phyloP scores from a whole-genome alignment of 306 rosid genomes.

The Hippophae tibetana region DNA sequence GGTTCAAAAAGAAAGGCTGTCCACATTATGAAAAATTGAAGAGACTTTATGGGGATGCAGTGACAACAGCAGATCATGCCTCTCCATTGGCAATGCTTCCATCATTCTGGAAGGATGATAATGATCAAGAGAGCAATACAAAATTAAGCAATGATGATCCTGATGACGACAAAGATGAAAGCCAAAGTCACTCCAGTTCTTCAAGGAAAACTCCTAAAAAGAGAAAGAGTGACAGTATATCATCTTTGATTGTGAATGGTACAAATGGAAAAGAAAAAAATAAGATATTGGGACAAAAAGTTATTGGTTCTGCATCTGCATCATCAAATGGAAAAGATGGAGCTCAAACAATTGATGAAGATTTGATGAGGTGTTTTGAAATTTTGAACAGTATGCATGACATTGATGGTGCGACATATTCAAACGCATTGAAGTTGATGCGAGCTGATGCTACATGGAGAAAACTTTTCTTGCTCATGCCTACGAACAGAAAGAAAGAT shows the following conservation, averaged over 20 bases:
- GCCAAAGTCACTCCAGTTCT: not conserved
- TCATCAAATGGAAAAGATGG: not conserved
- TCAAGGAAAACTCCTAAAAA: not conserved
- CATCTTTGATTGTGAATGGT: not conserved
- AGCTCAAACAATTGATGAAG: not conserved
- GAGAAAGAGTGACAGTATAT: too few species aligned
- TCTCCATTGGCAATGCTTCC: too few species aligned
- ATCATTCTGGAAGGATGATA: too few species aligned
- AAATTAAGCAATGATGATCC: too few species aligned
- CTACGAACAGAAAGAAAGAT: not conserved
- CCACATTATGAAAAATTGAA: too few species aligned
- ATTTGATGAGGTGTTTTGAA: not conserved
- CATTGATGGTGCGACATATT: not conserved
- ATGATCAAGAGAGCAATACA: too few species aligned
- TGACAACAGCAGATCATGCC: too few species aligned
- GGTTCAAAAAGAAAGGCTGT: too few species aligned
- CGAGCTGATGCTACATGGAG: not conserved
- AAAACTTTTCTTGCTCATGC: not conserved
- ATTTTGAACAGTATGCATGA: constrained; percentile 2
- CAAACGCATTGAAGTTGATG: not conserved
- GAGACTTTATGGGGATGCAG: too few species aligned
- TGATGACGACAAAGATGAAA: too few species aligned
- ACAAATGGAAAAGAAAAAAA: not conserved
- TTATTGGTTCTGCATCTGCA: not conserved
- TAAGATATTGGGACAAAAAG: not conserved